Evolutionary conservation across 495 filamentous ascomycete genomes (phyloP), one percentile per base, ranked within the genome.

Genomic region (Daldinia grandis): DNA sequence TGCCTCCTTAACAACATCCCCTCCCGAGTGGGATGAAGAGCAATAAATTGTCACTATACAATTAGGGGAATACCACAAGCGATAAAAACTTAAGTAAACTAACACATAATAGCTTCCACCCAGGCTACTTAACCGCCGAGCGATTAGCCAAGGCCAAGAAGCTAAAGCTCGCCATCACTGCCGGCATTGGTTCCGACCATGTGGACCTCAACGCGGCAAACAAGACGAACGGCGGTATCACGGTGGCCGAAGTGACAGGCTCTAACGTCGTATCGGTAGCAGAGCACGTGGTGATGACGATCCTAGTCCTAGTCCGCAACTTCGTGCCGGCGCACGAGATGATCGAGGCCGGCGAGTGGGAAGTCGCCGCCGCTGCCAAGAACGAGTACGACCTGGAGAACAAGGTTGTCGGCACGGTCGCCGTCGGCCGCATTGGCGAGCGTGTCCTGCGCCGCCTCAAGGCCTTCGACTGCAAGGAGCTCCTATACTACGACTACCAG

Each of bases 401-500:
- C 85, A 99, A 99, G 88, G 93, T 97, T 35, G 95, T 99, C 76
- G 95, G 95, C 71, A 99, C 95, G 79, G 95, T 99, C 31, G 95
- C 93, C 75, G 94, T 98, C 61, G 95, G 95, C 78, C 92, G 95
- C 76, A 99, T 99, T 79, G 95, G 95, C 76, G 95, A 99, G 88
- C 95, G 95, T 83, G 95, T 99, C 54, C 87, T 99, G 69, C 90
- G 94, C 81, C 90, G 95, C 74, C 89, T 99, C 44, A 97, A 94
- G 88, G 82, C 94, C 67, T 99, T 98, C 77, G 95, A 97, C 84
- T 99, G 95, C 92, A 99, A 98, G 90, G 95, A 99, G 87, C 88
- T 99, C 40, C 87, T 99, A 63, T 99, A 99, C 91, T 99, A 92
- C 80, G 95, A 99, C 85, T 99, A 99, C 89, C 95, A 99, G 81